A percentile compares a stretch with the other conserved stretches of the same genome.
Conservation (phyloP, 148 eudicot genomes). For the Persicaria maculosa region DNA sequence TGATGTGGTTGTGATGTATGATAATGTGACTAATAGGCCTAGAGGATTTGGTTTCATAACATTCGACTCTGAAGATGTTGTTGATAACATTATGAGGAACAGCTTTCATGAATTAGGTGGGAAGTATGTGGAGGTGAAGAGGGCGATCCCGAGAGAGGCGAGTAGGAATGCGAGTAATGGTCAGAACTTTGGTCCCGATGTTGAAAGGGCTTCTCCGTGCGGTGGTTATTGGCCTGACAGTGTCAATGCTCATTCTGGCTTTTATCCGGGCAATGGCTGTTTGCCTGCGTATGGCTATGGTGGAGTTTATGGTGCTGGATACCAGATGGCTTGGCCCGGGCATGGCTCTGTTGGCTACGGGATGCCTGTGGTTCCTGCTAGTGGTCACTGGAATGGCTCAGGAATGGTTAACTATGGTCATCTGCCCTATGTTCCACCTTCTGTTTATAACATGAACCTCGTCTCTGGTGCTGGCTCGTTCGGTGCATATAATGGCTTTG, state of each 20-base stretch:
- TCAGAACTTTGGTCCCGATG: slow-evolving; percentile 22
- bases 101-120: slow-evolving; percentile 64
- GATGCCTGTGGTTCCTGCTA: slow-evolving; percentile 29
- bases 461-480: slow-evolving; percentile 7
- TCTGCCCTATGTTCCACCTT: slow-evolving; percentile 30
- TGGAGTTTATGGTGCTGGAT: slow-evolving; percentile 33
- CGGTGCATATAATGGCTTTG: not conserved
- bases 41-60: slow-evolving; percentile 92
- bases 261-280: slow-evolving; percentile 30
- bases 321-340: slow-evolving; percentile 27
- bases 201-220: slow-evolving; percentile 23
- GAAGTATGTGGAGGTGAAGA: slow-evolving; percentile 78
- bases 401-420: slow-evolving; percentile 31
- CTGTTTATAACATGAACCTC: slow-evolving; percentile 36
- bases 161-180: slow-evolving; percentile 21
- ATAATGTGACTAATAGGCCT: slow-evolving; percentile 59
- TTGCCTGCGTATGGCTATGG: slow-evolving; percentile 37
- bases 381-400: slow-evolving; percentile 32
- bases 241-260: slow-evolving; percentile 24
- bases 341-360: slow-evolving; percentile 48
- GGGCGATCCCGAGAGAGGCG: slow-evolving; percentile 59
- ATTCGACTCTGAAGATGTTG: slow-evolving; percentile 74
- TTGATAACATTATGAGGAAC: slow-evolving; percentile 48
- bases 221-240: slow-evolving; percentile 25
- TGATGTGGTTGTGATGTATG: slow-evolving; percentile 89